Evolutionary conservation across 1,284 basidiomycete genomes (phyloP).

Genomic region (Trichosporon sp.): DNA sequence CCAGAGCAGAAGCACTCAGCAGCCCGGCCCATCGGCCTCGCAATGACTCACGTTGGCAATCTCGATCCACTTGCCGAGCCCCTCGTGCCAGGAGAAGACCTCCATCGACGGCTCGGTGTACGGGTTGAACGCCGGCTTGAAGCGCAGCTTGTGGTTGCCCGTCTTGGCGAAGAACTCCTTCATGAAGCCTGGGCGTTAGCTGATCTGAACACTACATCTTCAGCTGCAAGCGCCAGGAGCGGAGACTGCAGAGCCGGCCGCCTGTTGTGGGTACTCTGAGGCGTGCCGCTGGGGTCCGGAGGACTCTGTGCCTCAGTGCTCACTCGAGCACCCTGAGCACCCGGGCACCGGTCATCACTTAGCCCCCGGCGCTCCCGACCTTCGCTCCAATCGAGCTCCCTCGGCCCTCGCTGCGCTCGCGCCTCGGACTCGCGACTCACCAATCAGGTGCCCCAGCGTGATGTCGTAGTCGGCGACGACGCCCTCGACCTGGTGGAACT

Average conservation of each 20-base stretch:
- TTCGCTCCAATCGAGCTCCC: too few species aligned
- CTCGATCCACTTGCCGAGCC: slow-evolving; percentile 93
- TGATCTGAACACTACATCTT: too few species aligned
- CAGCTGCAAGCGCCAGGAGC: too few species aligned
- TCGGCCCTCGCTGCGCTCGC: neutral
- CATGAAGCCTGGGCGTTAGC: slow-evolving; percentile 73
- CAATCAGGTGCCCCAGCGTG: slow-evolving; percentile 95
- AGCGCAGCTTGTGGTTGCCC: slow-evolving; percentile 86
- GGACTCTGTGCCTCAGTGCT: too few species aligned
- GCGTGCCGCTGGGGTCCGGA: too few species aligned
- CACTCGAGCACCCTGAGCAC: too few species aligned
- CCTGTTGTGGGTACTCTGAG: too few species aligned
- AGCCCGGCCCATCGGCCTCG: neutral
- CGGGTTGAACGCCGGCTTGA: slow-evolving; percentile 76
- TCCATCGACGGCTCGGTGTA: slow-evolving; percentile 99
- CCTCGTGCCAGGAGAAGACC: slow-evolving; percentile 97
- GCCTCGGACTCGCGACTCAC: slow-evolving; percentile 57
- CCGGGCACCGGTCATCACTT: too few species aligned
- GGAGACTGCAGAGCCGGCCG: too few species aligned
- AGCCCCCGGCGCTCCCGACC: too few species aligned
- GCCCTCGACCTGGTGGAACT: slow-evolving; percentile 99
- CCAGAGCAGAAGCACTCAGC: too few species aligned
- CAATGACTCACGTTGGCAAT: slow-evolving; percentile 53
- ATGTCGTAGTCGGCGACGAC: slow-evolving; percentile 93
- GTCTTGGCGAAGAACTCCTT: slow-evolving; percentile 97